Evolutionary conservation across 371 early-diverging fungal genomes (phyloP), one percentile per base, ranked within the genome.

Genomic region (Syncephalastrum racemosum): DNA sequence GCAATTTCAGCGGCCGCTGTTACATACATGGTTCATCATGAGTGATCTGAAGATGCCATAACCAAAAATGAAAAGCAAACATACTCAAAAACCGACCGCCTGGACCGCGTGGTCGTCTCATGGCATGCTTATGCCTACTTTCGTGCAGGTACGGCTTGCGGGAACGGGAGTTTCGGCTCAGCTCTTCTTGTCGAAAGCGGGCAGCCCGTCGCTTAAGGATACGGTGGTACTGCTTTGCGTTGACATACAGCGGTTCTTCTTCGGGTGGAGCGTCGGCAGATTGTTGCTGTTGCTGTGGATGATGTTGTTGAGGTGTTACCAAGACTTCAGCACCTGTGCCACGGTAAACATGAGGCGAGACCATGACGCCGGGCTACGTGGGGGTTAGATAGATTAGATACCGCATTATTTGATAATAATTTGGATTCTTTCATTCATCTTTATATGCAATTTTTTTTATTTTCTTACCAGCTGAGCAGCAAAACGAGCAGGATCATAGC

Each of bases 41-140:
- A 27, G 6, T 2, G 10, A 31, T 12, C 25, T 25, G 25, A 25
- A 31, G 31, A 25, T 12, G 50, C 25, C n/a, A 20, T 15, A 4
- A 46, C 19, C 27, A 52, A 39, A 53, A 48, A 56, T 20, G 20
- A 16, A 50, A 16, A 31, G 43, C 16, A 19, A 18, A 58, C 68
- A 65, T 64, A 70, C 74, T 88, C 50, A 92, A 67, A 70, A 92
- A 93, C 42, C 92, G 72, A 18, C 94, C 94, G 23, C 94, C 94
- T 12, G 92, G 92, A 25, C 96, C 98, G 70, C 98, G 82, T 53
- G 94, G 89, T 49, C 98, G 77, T 59, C 93, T 84, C 93, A 96
- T 93, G 6, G 98, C 98, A 76, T 98, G 98, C 62, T 86, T 87
- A 70, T 98, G 98, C 60, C 98, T 78, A 51, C 93, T 92, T 76